A percentile compares a stretch with the other conserved stretches of the same genome.
phyloP scores from a whole-genome alignment of 2,329 filamentous ascomycete species.

The Fusarium begoniae region DNA sequence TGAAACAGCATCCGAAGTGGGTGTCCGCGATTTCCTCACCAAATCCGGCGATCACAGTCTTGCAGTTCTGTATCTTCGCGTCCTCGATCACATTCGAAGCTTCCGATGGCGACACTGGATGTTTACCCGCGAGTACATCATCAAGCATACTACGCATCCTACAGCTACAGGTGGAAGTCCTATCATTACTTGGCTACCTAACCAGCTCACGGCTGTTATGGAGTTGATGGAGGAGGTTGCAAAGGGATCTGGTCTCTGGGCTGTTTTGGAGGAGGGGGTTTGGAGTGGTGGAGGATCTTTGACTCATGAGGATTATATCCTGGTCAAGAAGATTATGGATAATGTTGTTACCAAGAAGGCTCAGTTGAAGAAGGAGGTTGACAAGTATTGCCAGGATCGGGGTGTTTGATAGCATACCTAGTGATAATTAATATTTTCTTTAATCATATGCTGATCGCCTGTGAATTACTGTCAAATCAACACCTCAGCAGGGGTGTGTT shows the following conservation, averaged over 20 bases:
- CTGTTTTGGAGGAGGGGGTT: constrained; percentile 27
- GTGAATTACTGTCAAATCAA: not conserved
- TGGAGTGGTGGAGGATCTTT: constrained; percentile 32
- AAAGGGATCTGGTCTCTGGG: constrained; percentile 43
- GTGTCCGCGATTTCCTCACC: constrained; percentile 63
- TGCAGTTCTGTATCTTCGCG: constrained; percentile 68
- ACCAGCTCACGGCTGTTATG: constrained; percentile 80
- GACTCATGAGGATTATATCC: constrained; percentile 20
- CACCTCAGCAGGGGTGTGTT: not conserved
- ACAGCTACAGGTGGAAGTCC: constrained; percentile 83
- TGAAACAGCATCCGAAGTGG: constrained; percentile 56
- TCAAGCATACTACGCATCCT: constrained; percentile 79
- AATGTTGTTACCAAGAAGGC: constrained; percentile 69
- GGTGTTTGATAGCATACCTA: constrained; percentile 46
- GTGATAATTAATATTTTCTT: not conserved
- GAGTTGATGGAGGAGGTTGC: constrained; percentile 72
- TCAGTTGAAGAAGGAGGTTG: constrained; percentile 76
- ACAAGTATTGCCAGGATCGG: constrained; percentile 76
- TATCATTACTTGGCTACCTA: constrained; percentile 86
- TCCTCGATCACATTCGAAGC: constrained; percentile 79
- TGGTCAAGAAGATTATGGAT: constrained; percentile 68
- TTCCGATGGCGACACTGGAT: constrained; percentile 89
- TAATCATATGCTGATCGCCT: no score
- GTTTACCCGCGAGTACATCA: constrained; percentile 85
- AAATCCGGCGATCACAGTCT: constrained; percentile 49